Percentiles rank a stretch among this genome's conserved stretches.
These are phyloP conservation scores for Kodamaea plutei DNA, from an alignment of 1,139 yeast genomes.

Conservation along the genomic window DNA sequence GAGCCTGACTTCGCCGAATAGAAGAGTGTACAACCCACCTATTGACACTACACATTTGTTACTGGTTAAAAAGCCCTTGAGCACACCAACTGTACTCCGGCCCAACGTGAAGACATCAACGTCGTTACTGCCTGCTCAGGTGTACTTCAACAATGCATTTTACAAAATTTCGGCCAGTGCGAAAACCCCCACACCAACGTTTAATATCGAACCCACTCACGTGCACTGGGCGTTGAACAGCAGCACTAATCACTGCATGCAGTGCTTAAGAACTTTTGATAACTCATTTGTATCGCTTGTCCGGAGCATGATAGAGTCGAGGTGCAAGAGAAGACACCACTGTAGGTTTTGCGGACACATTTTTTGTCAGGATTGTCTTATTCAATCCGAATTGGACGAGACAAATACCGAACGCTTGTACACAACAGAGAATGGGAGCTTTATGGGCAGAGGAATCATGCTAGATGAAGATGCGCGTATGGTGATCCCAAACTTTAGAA, in stretches of 20 bases:
- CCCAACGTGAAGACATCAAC: constrained; percentile 17
- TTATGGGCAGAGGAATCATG: constrained; percentile 21
- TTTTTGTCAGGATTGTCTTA: constrained; percentile 35
- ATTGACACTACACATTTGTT: constrained; percentile 20
- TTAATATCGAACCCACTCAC: constrained; percentile 32
- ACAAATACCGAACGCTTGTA: constrained; percentile 8
- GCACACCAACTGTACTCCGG: constrained; percentile 42
- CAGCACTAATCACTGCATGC: constrained; percentile 38
- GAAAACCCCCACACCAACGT: neutral
- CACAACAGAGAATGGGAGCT: constrained; percentile 12
- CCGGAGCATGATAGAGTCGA: constrained; percentile 12
- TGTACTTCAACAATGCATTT: neutral
- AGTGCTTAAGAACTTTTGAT: constrained; percentile 36
- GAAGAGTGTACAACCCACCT: neutral
- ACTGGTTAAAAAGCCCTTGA: constrained; percentile 36
- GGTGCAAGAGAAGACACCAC: constrained; percentile 32
- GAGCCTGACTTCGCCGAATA: neutral
- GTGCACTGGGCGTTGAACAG: constrained; percentile 42
- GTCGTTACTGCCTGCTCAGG: neutral
- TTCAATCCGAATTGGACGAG: constrained; percentile 13
- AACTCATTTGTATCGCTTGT: constrained; percentile 18
- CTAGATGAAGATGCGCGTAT: constrained; percentile 35
- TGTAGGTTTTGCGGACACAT: constrained; percentile 44
- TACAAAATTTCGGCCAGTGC: neutral
- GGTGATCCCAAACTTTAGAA: constrained; percentile 26